phyloP scores from a whole-genome alignment of 164 flowering plant species.

The Kingdonia uniflora region DNA sequence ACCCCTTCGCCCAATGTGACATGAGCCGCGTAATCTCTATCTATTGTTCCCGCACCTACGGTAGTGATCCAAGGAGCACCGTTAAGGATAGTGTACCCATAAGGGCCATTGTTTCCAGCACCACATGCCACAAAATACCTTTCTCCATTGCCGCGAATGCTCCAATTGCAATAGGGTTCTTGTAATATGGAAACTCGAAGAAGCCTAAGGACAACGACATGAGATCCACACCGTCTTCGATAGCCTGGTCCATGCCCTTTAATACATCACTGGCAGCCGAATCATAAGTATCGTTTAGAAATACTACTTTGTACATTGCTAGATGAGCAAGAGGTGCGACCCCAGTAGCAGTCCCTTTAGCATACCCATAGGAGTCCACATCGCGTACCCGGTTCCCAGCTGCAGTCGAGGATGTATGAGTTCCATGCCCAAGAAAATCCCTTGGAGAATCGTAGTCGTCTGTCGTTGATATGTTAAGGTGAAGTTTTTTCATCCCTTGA shows the following conservation, averaged over 20 bases:
- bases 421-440: slow-evolving; percentile 7
- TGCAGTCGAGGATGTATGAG: slow-evolving; percentile 9
- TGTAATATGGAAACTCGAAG: not conserved
- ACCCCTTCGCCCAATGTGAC: slow-evolving; percentile 6
- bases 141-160: slow-evolving; percentile 9
- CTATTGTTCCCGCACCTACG: slow-evolving; percentile 8
- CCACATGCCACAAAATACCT: slow-evolving; percentile 8
- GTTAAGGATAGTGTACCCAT: not conserved
- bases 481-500: not conserved
- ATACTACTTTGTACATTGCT: slow-evolving; percentile 9
- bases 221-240: slow-evolving; percentile 8
- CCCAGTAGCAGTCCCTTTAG: slow-evolving; percentile 6
- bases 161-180: slow-evolving; percentile 5
- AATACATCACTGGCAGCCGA: slow-evolving; percentile 4
- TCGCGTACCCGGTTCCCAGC: slow-evolving; percentile 6
- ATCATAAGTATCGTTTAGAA: not conserved
- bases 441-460: slow-evolving; percentile 13
- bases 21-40: slow-evolving; percentile 2
- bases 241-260: slow-evolving; percentile 6
- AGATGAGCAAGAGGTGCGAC: slow-evolving; percentile 7
- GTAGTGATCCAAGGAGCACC: slow-evolving; percentile 9
- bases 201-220: slow-evolving; percentile 7
- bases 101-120: slow-evolving; percentile 6
- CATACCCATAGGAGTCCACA: slow-evolving; percentile 4
- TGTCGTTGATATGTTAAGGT: not conserved